Conservation (phyloP, 495 filamentous ascomycete genomes). For the Cercophora sp. region DNA sequence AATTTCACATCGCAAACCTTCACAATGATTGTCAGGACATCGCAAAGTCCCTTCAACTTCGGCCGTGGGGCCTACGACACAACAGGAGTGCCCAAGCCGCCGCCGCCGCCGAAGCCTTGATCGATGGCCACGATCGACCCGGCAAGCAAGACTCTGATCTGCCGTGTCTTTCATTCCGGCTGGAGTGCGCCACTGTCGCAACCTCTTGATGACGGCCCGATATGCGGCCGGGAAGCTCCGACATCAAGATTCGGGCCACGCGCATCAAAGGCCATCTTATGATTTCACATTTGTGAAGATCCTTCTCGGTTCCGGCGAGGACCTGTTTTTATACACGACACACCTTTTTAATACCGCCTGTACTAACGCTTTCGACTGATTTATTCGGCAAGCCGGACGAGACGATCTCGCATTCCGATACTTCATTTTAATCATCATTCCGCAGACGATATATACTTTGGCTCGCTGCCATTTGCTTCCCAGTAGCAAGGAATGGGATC, state of each 20-base stretch:
- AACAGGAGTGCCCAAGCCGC: slow-evolving; percentile 53
- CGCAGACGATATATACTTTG: slow-evolving; percentile 33
- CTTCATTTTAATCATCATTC: slow-evolving; percentile 41
- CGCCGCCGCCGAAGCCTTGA: slow-evolving; percentile 51
- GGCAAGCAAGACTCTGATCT: background rate
- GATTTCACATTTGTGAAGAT: background rate
- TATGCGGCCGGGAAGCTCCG: background rate
- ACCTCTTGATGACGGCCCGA: background rate
- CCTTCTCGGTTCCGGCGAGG: slow-evolving; percentile 4
- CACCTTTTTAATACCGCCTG: slow-evolving; percentile 27
- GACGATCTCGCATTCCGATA: slow-evolving; percentile 33
- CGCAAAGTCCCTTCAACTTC: slow-evolving; percentile 44
- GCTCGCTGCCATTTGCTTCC: slow-evolving; percentile 40
- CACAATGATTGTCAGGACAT: slow-evolving; percentile 47
- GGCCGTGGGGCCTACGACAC: slow-evolving; percentile 56
- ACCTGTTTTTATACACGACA: slow-evolving; percentile 16
- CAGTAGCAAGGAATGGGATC: slow-evolving; percentile 29
- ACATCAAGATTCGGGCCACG: background rate
- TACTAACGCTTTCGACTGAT: slow-evolving; percentile 14
- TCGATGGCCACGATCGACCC: too few species aligned
- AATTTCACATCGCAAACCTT: slow-evolving; percentile 15
- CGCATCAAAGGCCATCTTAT: background rate
- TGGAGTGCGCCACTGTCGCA: slow-evolving; percentile 10
- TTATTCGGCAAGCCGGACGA: background rate
- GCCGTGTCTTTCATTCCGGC: slow-evolving; percentile 19